These are phyloP conservation scores for Trichoderma sp. DNA, from an alignment of 2,329 filamentous ascomycete genomes.

Conservation along the genomic window DNA sequence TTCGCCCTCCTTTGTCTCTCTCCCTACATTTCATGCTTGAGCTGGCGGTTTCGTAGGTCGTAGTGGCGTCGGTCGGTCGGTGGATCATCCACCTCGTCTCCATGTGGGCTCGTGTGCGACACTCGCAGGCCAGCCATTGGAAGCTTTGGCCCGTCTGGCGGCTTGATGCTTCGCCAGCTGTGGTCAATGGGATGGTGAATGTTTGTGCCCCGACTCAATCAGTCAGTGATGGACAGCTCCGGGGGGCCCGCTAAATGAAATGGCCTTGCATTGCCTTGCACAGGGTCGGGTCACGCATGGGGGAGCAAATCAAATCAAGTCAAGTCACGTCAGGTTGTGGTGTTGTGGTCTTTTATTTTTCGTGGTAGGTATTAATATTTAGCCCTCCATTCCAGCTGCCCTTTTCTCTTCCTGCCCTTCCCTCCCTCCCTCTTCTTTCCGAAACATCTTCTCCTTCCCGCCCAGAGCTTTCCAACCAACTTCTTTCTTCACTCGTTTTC, in stretches of 20 bases:
- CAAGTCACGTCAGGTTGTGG: neutral
- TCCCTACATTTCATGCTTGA: neutral
- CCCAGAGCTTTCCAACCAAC: constrained; percentile 13
- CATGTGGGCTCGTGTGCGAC: constrained; percentile 14
- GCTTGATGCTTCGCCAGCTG: neutral
- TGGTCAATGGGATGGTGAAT: neutral
- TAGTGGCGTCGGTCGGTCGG: constrained; percentile 2
- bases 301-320: neutral
- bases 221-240: neutral
- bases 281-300: neutral
- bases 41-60: neutral
- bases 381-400: constrained; percentile 17
- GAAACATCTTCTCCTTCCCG: constrained; percentile 20
- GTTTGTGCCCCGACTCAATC: neutral
- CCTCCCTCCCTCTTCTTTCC: constrained; percentile 15
- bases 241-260: neutral
- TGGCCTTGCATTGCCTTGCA: neutral
- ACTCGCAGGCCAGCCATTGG: constrained; percentile 9
- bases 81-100: constrained; percentile 3
- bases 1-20: neutral
- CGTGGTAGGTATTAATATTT: constrained; percentile 4
- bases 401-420: constrained; percentile 1
- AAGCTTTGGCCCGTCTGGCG: constrained; percentile 1
- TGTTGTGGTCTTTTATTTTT: neutral
- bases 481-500: constrained; percentile 30